These are phyloP conservation scores for Plectosphaerella cucumerina DNA, from an alignment of 2,329 filamentous ascomycete species.

Conservation along the genomic window DNA sequence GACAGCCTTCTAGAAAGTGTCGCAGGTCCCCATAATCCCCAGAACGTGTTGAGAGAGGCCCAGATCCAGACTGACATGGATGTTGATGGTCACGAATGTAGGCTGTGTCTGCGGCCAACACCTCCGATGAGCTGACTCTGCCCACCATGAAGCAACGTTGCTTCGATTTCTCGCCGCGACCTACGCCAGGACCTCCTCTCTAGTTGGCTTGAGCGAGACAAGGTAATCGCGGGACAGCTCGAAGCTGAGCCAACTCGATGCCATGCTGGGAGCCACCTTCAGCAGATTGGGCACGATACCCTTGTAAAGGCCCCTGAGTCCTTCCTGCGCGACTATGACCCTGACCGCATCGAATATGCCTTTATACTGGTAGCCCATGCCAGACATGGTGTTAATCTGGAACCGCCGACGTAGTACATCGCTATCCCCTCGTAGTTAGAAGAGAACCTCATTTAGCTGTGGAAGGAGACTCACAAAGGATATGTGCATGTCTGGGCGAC, in stretches of 20 bases:
- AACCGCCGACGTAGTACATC: conserved; percentile 91
- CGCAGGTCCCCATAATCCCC: too few relatives aligned
- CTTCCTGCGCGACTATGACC: conserved; percentile 80
- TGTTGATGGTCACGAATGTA: too few relatives aligned
- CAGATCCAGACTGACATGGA: too few relatives aligned
- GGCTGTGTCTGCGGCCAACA: too few relatives aligned
- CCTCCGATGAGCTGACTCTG: too few relatives aligned
- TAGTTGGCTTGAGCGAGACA: conserved; percentile 52
- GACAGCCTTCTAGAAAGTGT: too few relatives aligned
- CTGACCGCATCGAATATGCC: conserved; percentile 78
- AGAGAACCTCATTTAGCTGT: neutral
- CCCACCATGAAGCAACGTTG: too few relatives aligned
- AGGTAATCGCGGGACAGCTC: conserved; percentile 89
- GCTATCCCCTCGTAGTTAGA: conserved; percentile 39
- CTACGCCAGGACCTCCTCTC: conserved; percentile 15
- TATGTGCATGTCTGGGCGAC: conserved; percentile 98
- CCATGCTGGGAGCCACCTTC: conserved; percentile 98
- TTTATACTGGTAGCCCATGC: conserved; percentile 95
- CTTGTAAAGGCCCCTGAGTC: conserved; percentile 84
- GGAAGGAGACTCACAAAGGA: conserved; percentile 70
- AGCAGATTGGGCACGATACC: conserved; percentile 92
- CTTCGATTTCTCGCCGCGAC: too few relatives aligned
- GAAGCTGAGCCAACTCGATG: conserved; percentile 96
- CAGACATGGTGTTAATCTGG: conserved; percentile 98
- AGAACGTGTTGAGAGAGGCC: too few relatives aligned